Evolutionary conservation across 2,329 filamentous ascomycete species (phyloP).

Genomic region (Exophiala viscosa): DNA sequence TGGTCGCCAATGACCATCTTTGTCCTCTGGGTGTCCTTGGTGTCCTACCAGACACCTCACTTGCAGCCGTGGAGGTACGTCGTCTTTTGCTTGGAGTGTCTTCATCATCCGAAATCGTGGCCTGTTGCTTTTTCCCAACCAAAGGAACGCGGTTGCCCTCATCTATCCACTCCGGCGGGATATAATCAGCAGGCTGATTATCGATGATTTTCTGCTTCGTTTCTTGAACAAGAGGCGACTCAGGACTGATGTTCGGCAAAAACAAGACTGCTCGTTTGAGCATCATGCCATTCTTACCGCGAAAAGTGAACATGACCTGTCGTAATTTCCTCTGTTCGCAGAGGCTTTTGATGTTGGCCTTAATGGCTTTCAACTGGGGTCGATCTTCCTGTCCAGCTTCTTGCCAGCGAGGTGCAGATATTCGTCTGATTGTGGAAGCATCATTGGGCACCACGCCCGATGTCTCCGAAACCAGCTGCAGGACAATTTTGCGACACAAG

Average conservation of each 20-base stretch:
- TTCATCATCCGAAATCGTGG: slow-evolving; percentile 32
- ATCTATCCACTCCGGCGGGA: slow-evolving; percentile 43
- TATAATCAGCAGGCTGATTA: slow-evolving; percentile 40
- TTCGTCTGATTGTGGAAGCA: slow-evolving; percentile 35
- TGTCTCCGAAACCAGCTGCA: slow-evolving; percentile 53
- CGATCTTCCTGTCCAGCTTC: slow-evolving; percentile 41
- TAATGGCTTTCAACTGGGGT: slow-evolving; percentile 54
- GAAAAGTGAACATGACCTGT: slow-evolving; percentile 51
- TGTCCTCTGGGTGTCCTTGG: not conserved
- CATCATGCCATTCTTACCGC: slow-evolving; percentile 45
- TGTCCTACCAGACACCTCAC: slow-evolving; percentile 1
- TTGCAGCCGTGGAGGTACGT: slow-evolving; percentile 7
- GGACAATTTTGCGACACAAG: slow-evolving; percentile 45
- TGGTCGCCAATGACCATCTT: not conserved
- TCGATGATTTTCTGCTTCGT: slow-evolving; percentile 51
- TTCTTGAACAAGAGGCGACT: slow-evolving; percentile 44
- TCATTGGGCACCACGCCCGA: slow-evolving; percentile 55
- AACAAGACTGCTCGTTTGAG: slow-evolving; percentile 51
- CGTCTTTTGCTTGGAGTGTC: slow-evolving; percentile 22
- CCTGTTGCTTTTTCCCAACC: slow-evolving; percentile 9
- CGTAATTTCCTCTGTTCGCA: slow-evolving; percentile 50
- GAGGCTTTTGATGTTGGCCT: slow-evolving; percentile 48
- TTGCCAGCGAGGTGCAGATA: slow-evolving; percentile 41
- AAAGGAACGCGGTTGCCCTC: slow-evolving; percentile 15
- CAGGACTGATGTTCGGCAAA: slow-evolving; percentile 43